These are phyloP conservation scores for slime mould (Dictyostelium discoideum) DNA, from an alignment of 78 protist species.

Conservation along the genomic window DNA sequence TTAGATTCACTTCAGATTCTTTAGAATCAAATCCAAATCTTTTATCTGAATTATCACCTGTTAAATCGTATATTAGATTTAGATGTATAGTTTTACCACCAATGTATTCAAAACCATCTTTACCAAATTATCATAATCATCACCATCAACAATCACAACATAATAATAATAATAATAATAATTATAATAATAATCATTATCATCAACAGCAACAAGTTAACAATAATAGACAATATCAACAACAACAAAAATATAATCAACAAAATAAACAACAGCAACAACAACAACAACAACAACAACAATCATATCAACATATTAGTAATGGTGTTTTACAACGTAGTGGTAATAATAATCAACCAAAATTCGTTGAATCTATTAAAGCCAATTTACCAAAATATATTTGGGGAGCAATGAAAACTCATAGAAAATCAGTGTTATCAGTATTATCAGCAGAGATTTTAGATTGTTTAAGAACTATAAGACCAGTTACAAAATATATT, in stretches of 20 bases:
- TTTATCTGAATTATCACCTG: slow-evolving; percentile 24
- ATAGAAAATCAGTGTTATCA: slow-evolving; percentile 18
- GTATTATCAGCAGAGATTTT: slow-evolving; percentile 48
- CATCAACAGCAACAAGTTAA: not conserved
- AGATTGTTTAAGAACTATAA: slow-evolving; percentile 39
- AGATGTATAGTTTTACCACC: slow-evolving; percentile 33
- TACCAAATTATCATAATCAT: not conserved
- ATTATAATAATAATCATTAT: not conserved
- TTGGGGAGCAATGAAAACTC: slow-evolving; percentile 12
- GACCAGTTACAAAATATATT: slow-evolving; percentile 51
- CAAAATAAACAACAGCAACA: not conserved
- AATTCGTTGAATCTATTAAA: not conserved
- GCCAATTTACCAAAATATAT: slow-evolving; percentile 24
- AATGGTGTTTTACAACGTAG: not conserved
- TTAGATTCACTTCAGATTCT: not conserved
- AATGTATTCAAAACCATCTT: not conserved
- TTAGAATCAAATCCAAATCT: slow-evolving; percentile 20
- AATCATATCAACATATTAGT: not conserved
- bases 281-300: not conserved
- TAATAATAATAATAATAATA: not conserved
- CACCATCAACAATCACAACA: not conserved
- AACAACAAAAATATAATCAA: not conserved
- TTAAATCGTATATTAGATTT: slow-evolving; percentile 36
- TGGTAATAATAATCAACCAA: not conserved
- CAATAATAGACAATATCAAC: not conserved